These are phyloP conservation scores for Penicillium verhagenii DNA, from an alignment of 495 filamentous ascomycete species.

Conservation along the genomic window DNA sequence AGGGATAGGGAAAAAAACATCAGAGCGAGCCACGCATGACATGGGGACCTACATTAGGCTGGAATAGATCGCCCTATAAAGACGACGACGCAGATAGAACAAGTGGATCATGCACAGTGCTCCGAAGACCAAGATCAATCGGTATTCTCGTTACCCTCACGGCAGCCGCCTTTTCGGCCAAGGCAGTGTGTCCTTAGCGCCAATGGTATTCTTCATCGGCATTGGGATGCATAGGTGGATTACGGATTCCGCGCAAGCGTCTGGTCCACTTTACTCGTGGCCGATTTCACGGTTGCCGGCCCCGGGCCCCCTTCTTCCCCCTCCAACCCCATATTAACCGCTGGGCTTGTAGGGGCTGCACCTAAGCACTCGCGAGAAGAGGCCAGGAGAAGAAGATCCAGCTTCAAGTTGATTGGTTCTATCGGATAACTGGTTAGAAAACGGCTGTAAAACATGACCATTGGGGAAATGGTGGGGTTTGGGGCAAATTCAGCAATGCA, in stretches of 20 bases:
- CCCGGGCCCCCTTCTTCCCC: no score
- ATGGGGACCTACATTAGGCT: constrained; percentile 7
- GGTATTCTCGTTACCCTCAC: constrained; percentile 7
- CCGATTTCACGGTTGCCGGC: background rate
- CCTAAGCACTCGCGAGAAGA: no score
- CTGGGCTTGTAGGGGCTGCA: no score
- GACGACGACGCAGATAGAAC: constrained; percentile 5
- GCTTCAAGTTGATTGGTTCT: background rate
- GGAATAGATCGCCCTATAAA: constrained; percentile 2
- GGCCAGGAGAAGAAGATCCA: no score
- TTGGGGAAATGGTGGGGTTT: no score
- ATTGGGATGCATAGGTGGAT: constrained; percentile 1
- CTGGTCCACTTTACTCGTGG: constrained; percentile 6
- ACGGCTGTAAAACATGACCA: background rate
- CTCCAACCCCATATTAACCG: no score
- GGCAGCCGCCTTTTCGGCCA: constrained; percentile 8
- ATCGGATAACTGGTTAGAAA: background rate
- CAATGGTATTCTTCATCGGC: constrained; percentile 1
- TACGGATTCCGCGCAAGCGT: constrained; percentile 15
- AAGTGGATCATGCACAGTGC: constrained; percentile 2
- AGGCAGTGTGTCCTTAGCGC: no score
- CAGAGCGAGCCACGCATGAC: constrained; percentile 3
- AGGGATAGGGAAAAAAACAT: background rate
- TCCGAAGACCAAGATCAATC: constrained; percentile 11
- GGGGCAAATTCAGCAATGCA: no score